phyloP scores from a whole-genome alignment of 179 eudicot species.

The Silene vulgaris region DNA sequence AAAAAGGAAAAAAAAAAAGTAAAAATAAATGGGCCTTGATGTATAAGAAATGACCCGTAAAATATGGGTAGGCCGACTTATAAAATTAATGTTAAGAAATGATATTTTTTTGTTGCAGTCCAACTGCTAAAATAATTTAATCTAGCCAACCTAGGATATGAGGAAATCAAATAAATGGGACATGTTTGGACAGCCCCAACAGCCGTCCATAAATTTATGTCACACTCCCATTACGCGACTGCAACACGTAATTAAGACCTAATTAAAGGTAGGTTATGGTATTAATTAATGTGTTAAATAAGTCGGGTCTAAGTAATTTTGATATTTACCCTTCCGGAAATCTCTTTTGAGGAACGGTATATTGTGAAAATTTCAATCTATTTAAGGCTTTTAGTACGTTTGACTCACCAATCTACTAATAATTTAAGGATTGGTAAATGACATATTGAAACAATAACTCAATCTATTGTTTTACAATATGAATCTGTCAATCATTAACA shows the following conservation, averaged over 20 bases:
- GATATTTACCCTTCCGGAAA: too few species aligned
- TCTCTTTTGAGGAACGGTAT: too few species aligned
- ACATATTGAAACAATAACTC: too few species aligned
- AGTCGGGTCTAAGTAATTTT: too few species aligned
- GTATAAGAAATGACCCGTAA: background rate
- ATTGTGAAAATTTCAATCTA: too few species aligned
- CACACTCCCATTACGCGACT: conserved; percentile 12
- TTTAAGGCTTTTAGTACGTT: too few species aligned
- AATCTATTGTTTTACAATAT: too few species aligned
- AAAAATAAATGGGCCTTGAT: conserved; percentile 4
- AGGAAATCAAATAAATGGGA: background rate
- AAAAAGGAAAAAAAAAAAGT: background rate
- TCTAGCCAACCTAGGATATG: background rate
- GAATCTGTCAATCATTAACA: too few species aligned
- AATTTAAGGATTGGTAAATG: too few species aligned
- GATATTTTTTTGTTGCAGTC: background rate
- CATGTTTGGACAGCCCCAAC: conserved; percentile 11
- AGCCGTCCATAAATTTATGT: background rate
- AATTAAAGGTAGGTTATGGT: background rate
- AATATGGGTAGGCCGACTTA: background rate
- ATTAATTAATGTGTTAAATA: too few species aligned
- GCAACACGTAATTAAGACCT: background rate
- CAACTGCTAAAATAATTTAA: background rate
- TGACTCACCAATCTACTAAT: too few species aligned
- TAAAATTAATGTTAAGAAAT: background rate